Evolutionary conservation across 2,329 filamentous ascomycete species (phyloP).

Genomic region (Fusarium abutilonis): DNA sequence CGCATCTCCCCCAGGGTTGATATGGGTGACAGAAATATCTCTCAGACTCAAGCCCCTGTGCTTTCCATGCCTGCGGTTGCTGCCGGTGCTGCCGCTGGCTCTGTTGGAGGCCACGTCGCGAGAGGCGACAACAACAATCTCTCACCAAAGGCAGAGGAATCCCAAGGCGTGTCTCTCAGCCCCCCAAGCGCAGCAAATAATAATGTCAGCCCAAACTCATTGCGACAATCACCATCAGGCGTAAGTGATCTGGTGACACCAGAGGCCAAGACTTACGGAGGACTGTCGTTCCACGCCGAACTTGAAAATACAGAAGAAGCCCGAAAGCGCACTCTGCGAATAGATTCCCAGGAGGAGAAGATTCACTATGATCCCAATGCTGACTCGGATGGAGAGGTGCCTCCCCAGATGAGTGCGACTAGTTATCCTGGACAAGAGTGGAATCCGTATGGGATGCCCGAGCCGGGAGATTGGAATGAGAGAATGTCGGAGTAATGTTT

Average conservation of each 20-base stretch:
- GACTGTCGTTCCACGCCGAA: constrained; percentile 47
- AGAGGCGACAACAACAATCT: background rate
- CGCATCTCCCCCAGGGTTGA: constrained; percentile 8
- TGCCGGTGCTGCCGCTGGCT: constrained; percentile 7
- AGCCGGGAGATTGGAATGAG: constrained; percentile 46
- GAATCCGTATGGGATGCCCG: constrained; percentile 62
- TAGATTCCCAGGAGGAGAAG: constrained; percentile 63
- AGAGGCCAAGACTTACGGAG: constrained; percentile 11
- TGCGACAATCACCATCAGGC: constrained; percentile 18
- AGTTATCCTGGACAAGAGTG: constrained; percentile 78
- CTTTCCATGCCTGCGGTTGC: constrained; percentile 6
- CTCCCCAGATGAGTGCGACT: constrained; percentile 71
- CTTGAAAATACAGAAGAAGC: constrained; percentile 57
- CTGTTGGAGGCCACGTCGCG: constrained; percentile 1
- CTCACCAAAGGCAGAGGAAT: constrained; percentile 10
- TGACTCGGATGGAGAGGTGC: constrained; percentile 45
- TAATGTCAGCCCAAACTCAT: constrained; percentile 26
- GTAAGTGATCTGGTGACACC: constrained; percentile 13
- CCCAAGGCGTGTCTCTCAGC: constrained; percentile 31
- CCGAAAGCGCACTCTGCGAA: constrained; percentile 56
- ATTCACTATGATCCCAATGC: constrained; percentile 56
- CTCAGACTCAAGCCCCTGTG: constrained; percentile 11
- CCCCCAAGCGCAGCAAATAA: constrained; percentile 23
- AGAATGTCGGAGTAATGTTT: background rate
- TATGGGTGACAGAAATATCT: constrained; percentile 12